Base-by-base conservation (phyloP, 805 yeast species). In the Wickerhamiella occidentalis region DNA sequence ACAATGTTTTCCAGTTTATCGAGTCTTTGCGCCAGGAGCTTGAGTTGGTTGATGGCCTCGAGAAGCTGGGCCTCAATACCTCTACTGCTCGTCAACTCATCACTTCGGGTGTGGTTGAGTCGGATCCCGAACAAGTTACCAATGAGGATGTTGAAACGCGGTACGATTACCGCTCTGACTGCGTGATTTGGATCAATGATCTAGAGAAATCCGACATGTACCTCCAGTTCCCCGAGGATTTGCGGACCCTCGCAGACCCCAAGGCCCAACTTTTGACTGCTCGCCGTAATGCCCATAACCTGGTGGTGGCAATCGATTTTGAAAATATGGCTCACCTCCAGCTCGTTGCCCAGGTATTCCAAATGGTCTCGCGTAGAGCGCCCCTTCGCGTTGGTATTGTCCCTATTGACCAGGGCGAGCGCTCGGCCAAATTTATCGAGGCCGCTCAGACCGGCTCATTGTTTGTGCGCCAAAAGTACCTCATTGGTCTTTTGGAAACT, bases 301-400 rank as follows among this genome's bases (percentile, higher is more conserved):
- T 82, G 19, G 74, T 90, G 0, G 79, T 90, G 58, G 84, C 75
- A 0, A 59, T 88, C 11, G 79, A 80, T 54, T 67, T 86, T 18
- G 66, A 79, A 1, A 69, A 77, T 53, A 66, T 68, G 12, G 65
- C 68, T 2, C 81, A 83, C 29, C 57, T 80, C 1, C 69, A 71
- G 22, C 67, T 78, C 2, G 58, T 78, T n/a, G 68, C 52, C 9
- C 60, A 57, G 29, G 48, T 67, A 1, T 37, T 57, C 40, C 52
- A 57, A 36, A 48, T 67, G 19, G 47, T 62, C 5, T 54, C 72
- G 11, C 73, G 76, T 40, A 77, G 78, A 1, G 71, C 83, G 15
- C 85, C 95, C 0, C 82, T 87, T 55, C 82, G 88, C 62, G 60
- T 90, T 47, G 98, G 96, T 6, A 54, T 90, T 2, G 68, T 90